A percentile compares a stretch with the other conserved stretches of the same genome.
Evolutionary conservation across 805 yeast species (phyloP).

Genomic region (Torulaspora microellipsoides): DNA sequence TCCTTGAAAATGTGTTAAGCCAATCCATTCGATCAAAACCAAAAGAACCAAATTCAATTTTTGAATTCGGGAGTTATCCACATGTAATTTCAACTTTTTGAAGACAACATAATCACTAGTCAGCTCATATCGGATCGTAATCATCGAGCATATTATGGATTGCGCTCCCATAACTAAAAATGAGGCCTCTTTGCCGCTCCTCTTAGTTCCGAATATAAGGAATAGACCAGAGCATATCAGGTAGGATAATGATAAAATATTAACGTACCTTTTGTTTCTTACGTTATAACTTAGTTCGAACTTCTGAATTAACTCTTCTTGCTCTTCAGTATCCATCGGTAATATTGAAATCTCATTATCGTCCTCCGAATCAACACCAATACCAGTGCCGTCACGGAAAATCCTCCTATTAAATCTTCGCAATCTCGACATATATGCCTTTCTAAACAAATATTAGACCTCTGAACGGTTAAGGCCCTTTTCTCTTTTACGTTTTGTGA

Average conservation of each 20-base stretch:
- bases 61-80: slow-evolving; percentile 20
- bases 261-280: slow-evolving; percentile 19
- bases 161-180: slow-evolving; percentile 17
- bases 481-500: too few species aligned
- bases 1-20: slow-evolving; percentile 18
- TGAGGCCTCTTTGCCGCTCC: slow-evolving; percentile 11
- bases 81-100: slow-evolving; percentile 12
- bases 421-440: slow-evolving; percentile 22
- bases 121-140: slow-evolving; percentile 27
- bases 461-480: too few species aligned
- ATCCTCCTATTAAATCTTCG: slow-evolving; percentile 19
- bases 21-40: slow-evolving; percentile 27
- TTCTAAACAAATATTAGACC: too few species aligned
- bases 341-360: slow-evolving; percentile 12
- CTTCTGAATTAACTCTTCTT: slow-evolving; percentile 28
- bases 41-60: slow-evolving; percentile 21
- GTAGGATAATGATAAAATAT: slow-evolving; percentile 18
- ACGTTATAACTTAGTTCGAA: slow-evolving; percentile 22
- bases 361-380: slow-evolving; percentile 5
- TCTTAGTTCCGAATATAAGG: slow-evolving; percentile 20
- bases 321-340: slow-evolving; percentile 33
- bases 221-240: slow-evolving; percentile 24
- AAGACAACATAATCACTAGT: slow-evolving; percentile 19
- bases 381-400: slow-evolving; percentile 7
- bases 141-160: slow-evolving; percentile 26